Evolutionary conservation across 192 early-diverging fungal species (phyloP).

Genomic region (Cladochytrium replicatum): DNA sequence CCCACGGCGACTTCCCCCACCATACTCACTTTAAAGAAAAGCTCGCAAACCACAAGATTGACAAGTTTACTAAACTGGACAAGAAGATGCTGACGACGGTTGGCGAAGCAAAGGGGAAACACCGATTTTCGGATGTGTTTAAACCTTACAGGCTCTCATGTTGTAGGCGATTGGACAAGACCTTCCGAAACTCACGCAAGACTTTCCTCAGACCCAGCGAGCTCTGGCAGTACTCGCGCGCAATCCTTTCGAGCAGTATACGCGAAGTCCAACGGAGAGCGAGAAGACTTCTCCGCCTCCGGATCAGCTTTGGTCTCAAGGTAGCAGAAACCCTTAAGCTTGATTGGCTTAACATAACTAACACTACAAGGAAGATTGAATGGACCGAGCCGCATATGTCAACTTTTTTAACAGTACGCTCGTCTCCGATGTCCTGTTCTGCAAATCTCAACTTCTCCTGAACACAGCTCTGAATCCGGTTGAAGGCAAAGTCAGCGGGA

Average conservation of each 20-base stretch:
- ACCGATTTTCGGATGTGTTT: slow-evolving; percentile 4
- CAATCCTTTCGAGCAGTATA: slow-evolving; percentile 64
- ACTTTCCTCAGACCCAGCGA: slow-evolving; percentile 49
- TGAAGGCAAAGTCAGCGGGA: slow-evolving; percentile 47
- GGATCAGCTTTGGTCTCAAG: too few species aligned
- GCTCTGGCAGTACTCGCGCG: slow-evolving; percentile 22
- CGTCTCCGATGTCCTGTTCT: too few species aligned
- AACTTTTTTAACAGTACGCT: too few species aligned
- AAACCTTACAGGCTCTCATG: too few species aligned
- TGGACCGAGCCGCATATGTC: slow-evolving; percentile 40
- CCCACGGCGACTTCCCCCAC: slow-evolving; percentile 78
- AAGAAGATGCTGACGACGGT: slow-evolving; percentile 51
- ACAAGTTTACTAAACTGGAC: slow-evolving; percentile 69
- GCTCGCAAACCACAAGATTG: slow-evolving; percentile 63
- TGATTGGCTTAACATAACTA: too few species aligned
- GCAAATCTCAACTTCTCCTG: too few species aligned
- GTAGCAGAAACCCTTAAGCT: too few species aligned
- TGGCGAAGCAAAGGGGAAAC: slow-evolving; percentile 33
- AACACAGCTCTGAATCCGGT: slow-evolving; percentile 33
- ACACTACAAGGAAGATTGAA: too few species aligned
- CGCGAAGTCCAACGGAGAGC: too few species aligned
- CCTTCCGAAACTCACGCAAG: slow-evolving; percentile 65
- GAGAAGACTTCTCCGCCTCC: too few species aligned
- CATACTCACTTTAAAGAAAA: slow-evolving; percentile 58
- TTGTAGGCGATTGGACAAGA: slow-evolving; percentile 55